A percentile compares a stretch with the other conserved stretches of the same genome.
phyloP scores from a whole-genome alignment of 2,329 filamentous ascomycete genomes.

The Neophaeococcomyces mojaviensis region DNA sequence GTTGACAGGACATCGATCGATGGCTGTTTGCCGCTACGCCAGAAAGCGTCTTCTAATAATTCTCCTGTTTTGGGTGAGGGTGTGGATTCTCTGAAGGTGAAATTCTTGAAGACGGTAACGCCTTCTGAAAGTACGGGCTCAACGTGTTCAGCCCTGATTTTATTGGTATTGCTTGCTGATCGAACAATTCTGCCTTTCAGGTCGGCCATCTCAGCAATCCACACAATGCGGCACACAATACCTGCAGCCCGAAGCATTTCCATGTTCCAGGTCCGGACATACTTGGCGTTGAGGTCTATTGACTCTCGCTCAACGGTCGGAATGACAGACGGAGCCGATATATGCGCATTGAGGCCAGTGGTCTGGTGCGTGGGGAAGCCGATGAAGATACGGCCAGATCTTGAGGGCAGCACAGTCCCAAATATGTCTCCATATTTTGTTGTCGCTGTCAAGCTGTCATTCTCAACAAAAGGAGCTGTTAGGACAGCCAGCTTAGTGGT shows the following conservation, averaged over 20 bases:
- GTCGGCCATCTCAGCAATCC: constrained; percentile 76
- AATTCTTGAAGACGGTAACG: constrained; percentile 76
- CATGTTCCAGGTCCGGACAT: constrained; percentile 90
- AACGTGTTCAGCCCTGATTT: constrained; percentile 57
- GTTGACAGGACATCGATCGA: constrained; percentile 84
- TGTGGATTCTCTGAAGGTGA: constrained; percentile 82
- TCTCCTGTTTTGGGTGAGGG: constrained; percentile 76
- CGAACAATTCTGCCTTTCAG: constrained; percentile 54
- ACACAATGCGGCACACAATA: constrained; percentile 81
- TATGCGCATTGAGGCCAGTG: constrained; percentile 84
- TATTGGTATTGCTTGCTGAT: constrained; percentile 38
- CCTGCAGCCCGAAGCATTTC: constrained; percentile 88
- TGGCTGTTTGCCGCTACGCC: constrained; percentile 77
- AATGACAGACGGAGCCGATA: constrained; percentile 92
- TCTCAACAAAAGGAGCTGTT: constrained; percentile 75
- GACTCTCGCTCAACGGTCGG: constrained; percentile 95
- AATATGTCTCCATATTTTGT: constrained; percentile 60
- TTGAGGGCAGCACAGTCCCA: constrained; percentile 78
- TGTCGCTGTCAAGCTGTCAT: constrained; percentile 24
- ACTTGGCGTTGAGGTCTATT: constrained; percentile 91
- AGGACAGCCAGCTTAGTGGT: constrained; percentile 77
- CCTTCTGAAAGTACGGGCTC: constrained; percentile 66
- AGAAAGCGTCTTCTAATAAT: constrained; percentile 90
- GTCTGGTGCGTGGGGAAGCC: constrained; percentile 97
- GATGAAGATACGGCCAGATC: constrained; percentile 89